Conservation (phyloP, 148 eudicot genomes). For the Talinum fruticosum region DNA sequence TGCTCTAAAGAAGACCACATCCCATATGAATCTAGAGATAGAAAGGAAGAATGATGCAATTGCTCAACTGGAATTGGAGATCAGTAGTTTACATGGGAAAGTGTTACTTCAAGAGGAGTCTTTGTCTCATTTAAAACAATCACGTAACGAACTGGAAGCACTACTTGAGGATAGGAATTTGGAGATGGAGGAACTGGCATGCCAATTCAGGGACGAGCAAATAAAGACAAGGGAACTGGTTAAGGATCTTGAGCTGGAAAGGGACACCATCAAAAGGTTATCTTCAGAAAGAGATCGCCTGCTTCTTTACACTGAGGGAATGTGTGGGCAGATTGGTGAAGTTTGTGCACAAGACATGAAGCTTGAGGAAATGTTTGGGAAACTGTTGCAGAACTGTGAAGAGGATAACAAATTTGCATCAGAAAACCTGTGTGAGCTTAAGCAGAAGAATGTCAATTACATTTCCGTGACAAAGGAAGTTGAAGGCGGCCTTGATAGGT, state of each 20-base stretch:
- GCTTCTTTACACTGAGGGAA: slow-evolving; percentile 36
- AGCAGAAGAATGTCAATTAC: not conserved
- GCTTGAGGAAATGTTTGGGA: slow-evolving; percentile 39
- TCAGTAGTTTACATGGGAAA: slow-evolving; percentile 25
- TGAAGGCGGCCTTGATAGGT: slow-evolving; percentile 32
- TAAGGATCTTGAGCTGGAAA: slow-evolving; percentile 36
- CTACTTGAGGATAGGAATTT: slow-evolving; percentile 34
- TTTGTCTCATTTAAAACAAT: slow-evolving; percentile 28
- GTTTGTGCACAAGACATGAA: slow-evolving; percentile 40
- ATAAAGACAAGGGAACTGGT: slow-evolving; percentile 26
- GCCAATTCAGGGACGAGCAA: slow-evolving; percentile 26
- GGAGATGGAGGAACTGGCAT: slow-evolving; percentile 35
- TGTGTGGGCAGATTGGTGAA: slow-evolving; percentile 30
- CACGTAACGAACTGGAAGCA: slow-evolving; percentile 34
- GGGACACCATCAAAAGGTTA: slow-evolving; percentile 31
- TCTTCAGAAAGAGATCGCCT: slow-evolving; percentile 42
- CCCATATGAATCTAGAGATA: slow-evolving; percentile 33
- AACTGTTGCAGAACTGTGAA: slow-evolving; percentile 26
- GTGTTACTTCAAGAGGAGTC: slow-evolving; percentile 31
- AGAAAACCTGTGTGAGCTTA: slow-evolving; percentile 1
- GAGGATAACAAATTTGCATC: slow-evolving; percentile 15
- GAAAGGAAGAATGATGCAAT: slow-evolving; percentile 35
- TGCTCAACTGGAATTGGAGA: slow-evolving; percentile 24
- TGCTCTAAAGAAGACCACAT: slow-evolving; percentile 38
- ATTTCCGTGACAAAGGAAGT: slow-evolving; percentile 27